Evolutionary conservation across 805 yeast species (phyloP).

Genomic region (Myxozyma nipponensis): DNA sequence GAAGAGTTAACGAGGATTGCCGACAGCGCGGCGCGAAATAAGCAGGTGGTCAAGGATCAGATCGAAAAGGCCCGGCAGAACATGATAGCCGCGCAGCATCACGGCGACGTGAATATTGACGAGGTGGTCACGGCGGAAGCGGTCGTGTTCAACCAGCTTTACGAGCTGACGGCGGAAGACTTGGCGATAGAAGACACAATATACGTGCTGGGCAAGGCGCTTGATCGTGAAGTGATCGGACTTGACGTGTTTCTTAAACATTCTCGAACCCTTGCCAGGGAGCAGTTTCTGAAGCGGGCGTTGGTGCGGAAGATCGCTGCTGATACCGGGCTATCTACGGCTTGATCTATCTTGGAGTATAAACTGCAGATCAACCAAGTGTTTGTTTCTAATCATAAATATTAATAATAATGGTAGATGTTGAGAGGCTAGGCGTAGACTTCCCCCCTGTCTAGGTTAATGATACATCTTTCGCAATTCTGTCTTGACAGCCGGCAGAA

Average conservation of each 20-base stretch:
- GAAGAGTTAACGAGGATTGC: conserved; percentile 35
- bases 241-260: conserved; percentile 46
- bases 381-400: no score
- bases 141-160: conserved; percentile 56
- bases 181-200: conserved; percentile 69
- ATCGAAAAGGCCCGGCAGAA: conserved; percentile 33
- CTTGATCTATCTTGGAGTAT: background rate
- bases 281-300: conserved; percentile 55
- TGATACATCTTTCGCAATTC: no score
- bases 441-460: no score
- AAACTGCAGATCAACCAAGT: no score
- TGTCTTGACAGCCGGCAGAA: no score
- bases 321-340: conserved; percentile 15
- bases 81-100: conserved; percentile 34
- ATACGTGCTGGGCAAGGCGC: conserved; percentile 53
- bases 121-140: conserved; percentile 50
- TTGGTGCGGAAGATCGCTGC: conserved; percentile 37
- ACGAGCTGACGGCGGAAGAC: conserved; percentile 60
- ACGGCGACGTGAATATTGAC: conserved; percentile 37
- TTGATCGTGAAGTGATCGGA: conserved; percentile 47
- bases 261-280: conserved; percentile 55
- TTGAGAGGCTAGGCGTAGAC: no score
- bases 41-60: conserved; percentile 16
- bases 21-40: conserved; percentile 40
- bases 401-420: no score